Conservation (phyloP, 2,329 filamentous ascomycete genomes). For the Exophiala sp. region DNA sequence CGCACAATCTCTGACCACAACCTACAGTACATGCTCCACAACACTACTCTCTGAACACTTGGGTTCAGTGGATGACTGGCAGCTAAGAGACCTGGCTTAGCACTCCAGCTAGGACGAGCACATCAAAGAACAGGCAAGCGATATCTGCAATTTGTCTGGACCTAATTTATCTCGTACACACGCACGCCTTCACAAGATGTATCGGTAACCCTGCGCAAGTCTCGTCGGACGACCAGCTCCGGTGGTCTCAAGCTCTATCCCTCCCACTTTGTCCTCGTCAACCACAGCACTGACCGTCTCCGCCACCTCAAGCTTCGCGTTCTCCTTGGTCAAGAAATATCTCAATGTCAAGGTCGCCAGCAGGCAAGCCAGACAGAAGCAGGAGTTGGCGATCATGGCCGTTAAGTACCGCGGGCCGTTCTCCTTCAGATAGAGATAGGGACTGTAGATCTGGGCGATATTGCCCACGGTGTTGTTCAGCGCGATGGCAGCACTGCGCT, state of each 20-base stretch:
- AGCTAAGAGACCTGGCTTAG: too few relatives aligned
- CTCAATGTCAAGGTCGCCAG: background rate
- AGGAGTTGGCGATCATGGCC: background rate
- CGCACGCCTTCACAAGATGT: background rate
- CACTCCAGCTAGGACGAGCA: too few relatives aligned
- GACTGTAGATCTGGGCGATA: constrained; percentile 51
- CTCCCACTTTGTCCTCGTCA: background rate
- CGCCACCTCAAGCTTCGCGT: background rate
- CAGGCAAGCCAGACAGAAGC: background rate
- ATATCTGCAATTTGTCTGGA: too few relatives aligned
- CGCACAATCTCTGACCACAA: too few relatives aligned
- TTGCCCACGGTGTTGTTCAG: constrained; percentile 57
- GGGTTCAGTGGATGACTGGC: too few relatives aligned
- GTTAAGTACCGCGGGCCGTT: background rate
- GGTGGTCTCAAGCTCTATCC: background rate
- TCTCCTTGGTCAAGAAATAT: background rate
- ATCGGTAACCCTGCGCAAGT: background rate
- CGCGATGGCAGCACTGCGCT: constrained; percentile 53
- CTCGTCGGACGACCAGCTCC: background rate
- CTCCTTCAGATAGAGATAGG: constrained; percentile 45
- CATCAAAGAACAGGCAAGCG: too few relatives aligned
- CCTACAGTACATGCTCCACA: too few relatives aligned
- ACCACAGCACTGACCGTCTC: background rate
- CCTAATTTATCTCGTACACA: too few relatives aligned
- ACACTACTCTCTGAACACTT: too few relatives aligned